Conservation (phyloP, 148 eudicot genomes). For the Persicaria tinctoria region DNA sequence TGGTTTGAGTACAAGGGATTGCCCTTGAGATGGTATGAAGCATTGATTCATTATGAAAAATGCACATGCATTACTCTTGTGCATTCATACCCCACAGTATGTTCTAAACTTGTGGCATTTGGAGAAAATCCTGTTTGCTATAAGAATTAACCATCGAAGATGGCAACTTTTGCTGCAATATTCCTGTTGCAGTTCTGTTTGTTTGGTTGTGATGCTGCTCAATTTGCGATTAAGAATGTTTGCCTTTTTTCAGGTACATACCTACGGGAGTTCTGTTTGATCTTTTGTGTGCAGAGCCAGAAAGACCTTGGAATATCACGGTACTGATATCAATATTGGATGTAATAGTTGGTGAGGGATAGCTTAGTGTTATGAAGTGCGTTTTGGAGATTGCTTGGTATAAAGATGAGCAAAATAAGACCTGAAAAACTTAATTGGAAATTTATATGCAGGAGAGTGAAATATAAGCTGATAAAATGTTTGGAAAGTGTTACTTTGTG, state of each 20-base stretch:
- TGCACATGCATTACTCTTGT: background rate
- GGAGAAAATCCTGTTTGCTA: background rate
- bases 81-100: background rate
- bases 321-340: slow-evolving; percentile 28
- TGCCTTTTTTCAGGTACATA: slow-evolving; percentile 60
- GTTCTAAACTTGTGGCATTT: background rate
- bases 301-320: slow-evolving; percentile 91
- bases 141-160: background rate
- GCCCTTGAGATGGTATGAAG: slow-evolving; percentile 76
- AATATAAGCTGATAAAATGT: background rate
- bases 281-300: slow-evolving; percentile 92
- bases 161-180: background rate
- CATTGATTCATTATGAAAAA: background rate
- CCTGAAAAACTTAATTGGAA: background rate
- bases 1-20: slow-evolving; percentile 96
- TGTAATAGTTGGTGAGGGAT: background rate
- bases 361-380: background rate
- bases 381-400: background rate
- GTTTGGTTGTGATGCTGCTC: background rate
- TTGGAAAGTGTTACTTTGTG: background rate
- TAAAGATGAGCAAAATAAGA: background rate
- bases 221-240: slow-evolving; percentile 6
- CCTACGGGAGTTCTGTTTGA: slow-evolving; percentile 97
- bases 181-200: background rate
- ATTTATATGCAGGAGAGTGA: background rate